These are phyloP conservation scores for Globisporangium viniferum DNA, from an alignment of 352 stramenopile genomes.

Conservation along the genomic window DNA sequence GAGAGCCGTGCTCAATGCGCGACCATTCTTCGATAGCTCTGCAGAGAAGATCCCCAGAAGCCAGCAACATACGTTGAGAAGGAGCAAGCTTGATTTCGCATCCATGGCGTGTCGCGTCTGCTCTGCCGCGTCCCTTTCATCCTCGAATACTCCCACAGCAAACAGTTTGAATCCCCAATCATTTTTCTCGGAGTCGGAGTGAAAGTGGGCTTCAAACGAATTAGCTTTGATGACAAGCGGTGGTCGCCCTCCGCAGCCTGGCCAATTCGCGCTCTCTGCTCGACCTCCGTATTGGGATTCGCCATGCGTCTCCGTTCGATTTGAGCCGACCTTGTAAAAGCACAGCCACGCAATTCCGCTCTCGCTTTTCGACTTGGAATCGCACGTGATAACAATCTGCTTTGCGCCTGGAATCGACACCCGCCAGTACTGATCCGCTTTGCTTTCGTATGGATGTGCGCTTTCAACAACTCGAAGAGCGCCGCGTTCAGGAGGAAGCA, in stretches of 20 bases:
- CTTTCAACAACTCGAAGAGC: slow-evolving; percentile 61
- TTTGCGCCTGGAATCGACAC: slow-evolving; percentile 63
- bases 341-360: slow-evolving; percentile 56
- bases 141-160: slow-evolving; percentile 62
- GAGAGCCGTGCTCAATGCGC: not conserved
- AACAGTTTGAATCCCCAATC: slow-evolving; percentile 91
- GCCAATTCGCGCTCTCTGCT: slow-evolving; percentile 73
- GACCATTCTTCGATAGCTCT: not conserved
- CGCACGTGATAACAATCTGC: slow-evolving; percentile 67
- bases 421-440: slow-evolving; percentile 65
- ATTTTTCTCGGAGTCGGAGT: slow-evolving; percentile 76
- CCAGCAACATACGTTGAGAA: slow-evolving; percentile 40
- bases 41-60: slow-evolving; percentile 22
- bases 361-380: slow-evolving; percentile 70
- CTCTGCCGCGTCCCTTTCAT: slow-evolving; percentile 13
- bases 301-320: slow-evolving; percentile 43
- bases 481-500: slow-evolving; percentile 43
- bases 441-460: slow-evolving; percentile 66
- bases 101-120: not conserved
- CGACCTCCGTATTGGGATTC: slow-evolving; percentile 64
- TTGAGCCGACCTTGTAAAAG: slow-evolving; percentile 63
- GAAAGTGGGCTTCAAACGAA: slow-evolving; percentile 77
- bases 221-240: slow-evolving; percentile 73
- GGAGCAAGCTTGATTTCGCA: slow-evolving; percentile 18
- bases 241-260: slow-evolving; percentile 54